Conservation (phyloP, 148 eudicot genomes). For the Chenopodium formosanum region DNA sequence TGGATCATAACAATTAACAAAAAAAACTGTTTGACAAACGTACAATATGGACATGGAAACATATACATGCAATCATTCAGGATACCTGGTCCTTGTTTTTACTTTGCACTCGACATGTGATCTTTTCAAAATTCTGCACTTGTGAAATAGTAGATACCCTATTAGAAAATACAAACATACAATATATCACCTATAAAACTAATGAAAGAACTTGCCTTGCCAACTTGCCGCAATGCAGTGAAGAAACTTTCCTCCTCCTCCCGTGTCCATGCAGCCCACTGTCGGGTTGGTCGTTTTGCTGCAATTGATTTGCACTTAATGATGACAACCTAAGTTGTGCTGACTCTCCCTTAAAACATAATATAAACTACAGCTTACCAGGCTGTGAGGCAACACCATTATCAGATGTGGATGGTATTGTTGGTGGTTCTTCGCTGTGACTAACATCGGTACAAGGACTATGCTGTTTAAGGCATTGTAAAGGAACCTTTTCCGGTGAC, state of each 20-base stretch:
- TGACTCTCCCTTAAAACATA: slow-evolving; percentile 5
- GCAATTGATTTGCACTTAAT: slow-evolving; percentile 23
- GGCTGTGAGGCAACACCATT: slow-evolving; percentile 23
- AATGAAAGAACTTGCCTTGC: slow-evolving; percentile 59
- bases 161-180: slow-evolving; percentile 17
- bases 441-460: slow-evolving; percentile 17
- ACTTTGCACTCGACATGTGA: slow-evolving; percentile 82
- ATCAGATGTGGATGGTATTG: slow-evolving; percentile 30
- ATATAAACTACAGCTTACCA: slow-evolving; percentile 32
- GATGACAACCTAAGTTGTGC: slow-evolving; percentile 18
- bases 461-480: slow-evolving; percentile 28
- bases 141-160: neutral
- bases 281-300: slow-evolving; percentile 78
- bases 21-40: neutral
- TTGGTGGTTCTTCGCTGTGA: slow-evolving; percentile 20
- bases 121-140: slow-evolving; percentile 95
- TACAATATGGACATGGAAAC: slow-evolving; percentile 4
- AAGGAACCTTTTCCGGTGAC: slow-evolving; percentile 23
- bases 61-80: slow-evolving; percentile 12
- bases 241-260: slow-evolving; percentile 97
- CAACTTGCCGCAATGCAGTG: slow-evolving; percentile 94
- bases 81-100: slow-evolving; percentile 98
- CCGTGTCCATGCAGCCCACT: slow-evolving; percentile 99
- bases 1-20: slow-evolving; percentile 30
- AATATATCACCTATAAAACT: neutral